Percentiles rank a stretch among this genome's conserved stretches.
These are phyloP conservation scores for Ascochyta viciae-villosae DNA, from an alignment of 2,329 filamentous ascomycete species.

Conservation along the genomic window DNA sequence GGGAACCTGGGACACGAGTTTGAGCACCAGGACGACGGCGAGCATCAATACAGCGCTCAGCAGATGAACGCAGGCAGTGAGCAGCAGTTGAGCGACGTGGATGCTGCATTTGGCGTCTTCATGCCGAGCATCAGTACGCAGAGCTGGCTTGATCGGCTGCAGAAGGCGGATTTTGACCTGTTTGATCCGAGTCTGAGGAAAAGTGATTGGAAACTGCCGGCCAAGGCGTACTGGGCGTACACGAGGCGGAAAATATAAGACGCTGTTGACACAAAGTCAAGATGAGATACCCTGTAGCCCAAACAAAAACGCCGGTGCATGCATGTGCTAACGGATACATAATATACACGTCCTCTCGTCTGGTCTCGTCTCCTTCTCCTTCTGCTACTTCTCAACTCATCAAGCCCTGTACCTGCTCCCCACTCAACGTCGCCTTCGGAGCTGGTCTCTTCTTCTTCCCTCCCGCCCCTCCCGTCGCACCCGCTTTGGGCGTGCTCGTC, in stretches of 20 bases:
- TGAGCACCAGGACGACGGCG: slow-evolving; percentile 82
- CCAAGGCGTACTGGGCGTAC: slow-evolving; percentile 72
- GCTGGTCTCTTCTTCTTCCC: slow-evolving; percentile 30
- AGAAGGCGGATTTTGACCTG: slow-evolving; percentile 85
- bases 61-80: slow-evolving; percentile 47
- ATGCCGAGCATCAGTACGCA: slow-evolving; percentile 80
- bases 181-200: slow-evolving; percentile 68
- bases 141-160: slow-evolving; percentile 78
- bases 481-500: slow-evolving; percentile 11
- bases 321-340: not conserved
- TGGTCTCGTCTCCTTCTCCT: not conserved
- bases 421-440: slow-evolving; percentile 30
- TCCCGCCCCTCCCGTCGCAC: slow-evolving; percentile 10
- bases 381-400: slow-evolving; percentile 23
- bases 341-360: not conserved
- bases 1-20: slow-evolving; percentile 83
- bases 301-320: not conserved
- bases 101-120: slow-evolving; percentile 77
- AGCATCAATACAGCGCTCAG: slow-evolving; percentile 59
- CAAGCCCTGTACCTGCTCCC: slow-evolving; percentile 36
- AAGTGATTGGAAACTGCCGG: slow-evolving; percentile 84
- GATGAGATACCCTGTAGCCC: too few relatives aligned
- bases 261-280: too few relatives aligned
- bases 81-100: slow-evolving; percentile 60
- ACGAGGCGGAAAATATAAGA: slow-evolving; percentile 56